Base-by-base conservation (phyloP, 2,329 filamentous ascomycete species). In the Ramularia collo-cygni region DNA sequence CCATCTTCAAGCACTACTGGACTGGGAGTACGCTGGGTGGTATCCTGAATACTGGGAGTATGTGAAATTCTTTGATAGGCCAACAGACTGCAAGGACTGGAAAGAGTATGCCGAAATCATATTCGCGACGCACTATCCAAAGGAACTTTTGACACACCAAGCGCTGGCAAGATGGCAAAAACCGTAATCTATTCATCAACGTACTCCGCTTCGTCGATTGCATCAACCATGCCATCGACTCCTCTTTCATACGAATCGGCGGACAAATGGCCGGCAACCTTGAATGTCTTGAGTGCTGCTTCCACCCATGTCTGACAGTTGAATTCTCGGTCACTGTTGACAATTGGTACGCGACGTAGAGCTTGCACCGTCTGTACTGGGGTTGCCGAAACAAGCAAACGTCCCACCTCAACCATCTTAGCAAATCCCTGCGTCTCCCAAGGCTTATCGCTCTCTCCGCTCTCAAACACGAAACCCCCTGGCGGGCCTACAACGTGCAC, bases 11-110 rank as follows among this genome's bases (percentile, higher is more conserved):
- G 48, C 34, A 8, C 36, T 53, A 9, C 13, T 54, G 9, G 52
- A 52, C 35, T 55, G 45, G 51, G 47, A 54, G 32, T 45, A 30
- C 10, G 31, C 44, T 34, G 47, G 51, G 13, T 51, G 45, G 45
- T 51, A 45, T 28, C 49, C 51, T n/a, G 49, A 52, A n/a, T n/a
- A n/a, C n/a, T n/a, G n/a, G n/a, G n/a, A n/a, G n/a, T n/a, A n/a
- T n/a, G n/a, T n/a, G n/a, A 50, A 50, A 21, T 50, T 50, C 37
- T 48, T 48, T 13, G 46, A 46, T 3, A 37, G 40, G 9, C 35
- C 28, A n/a, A 47, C 43, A 2, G 15, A 21, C 15, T 42, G 42
- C 28, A 41, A 28, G 10, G 44, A 44, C 35, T 46, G 44, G 44
- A 44, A 51, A 26, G 24, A 46, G 8, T 41, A 24, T 13, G 44